A percentile compares a stretch with the other conserved stretches of the same genome.
Evolutionary conservation across 306 rosid species (phyloP).

Genomic region (Corylus avellana): DNA sequence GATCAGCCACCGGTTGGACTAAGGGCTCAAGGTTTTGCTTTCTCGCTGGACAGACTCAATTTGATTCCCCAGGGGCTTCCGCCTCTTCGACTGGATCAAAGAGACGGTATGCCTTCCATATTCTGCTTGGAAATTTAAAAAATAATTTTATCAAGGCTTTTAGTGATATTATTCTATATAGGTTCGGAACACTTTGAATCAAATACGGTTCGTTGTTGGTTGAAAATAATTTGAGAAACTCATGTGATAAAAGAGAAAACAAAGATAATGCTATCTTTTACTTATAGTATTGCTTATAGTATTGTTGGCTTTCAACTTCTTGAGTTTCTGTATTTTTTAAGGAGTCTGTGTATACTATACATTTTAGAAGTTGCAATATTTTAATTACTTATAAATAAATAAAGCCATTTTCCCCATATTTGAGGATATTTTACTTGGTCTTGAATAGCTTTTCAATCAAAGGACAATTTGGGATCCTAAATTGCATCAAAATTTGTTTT

Average conservation of each 20-base stretch:
- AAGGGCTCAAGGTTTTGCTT: conserved; percentile 36
- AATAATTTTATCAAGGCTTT: not conserved
- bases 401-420: not conserved
- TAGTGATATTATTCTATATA: not conserved
- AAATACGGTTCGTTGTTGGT: not conserved
- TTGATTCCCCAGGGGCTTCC: conserved; percentile 57
- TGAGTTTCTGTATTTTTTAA: not conserved
- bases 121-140: not conserved
- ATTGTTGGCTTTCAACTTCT: not conserved
- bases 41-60: conserved; percentile 54
- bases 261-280: not conserved
- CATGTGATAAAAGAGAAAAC: not conserved
- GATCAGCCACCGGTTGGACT: conserved; percentile 14
- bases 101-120: conserved; percentile 38
- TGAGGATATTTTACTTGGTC: not conserved
- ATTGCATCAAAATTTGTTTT: not conserved
- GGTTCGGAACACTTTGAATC: not conserved
- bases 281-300: not conserved
- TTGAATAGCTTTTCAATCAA: no score
- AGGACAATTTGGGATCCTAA: not conserved
- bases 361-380: not conserved
- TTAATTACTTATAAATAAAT: no score
- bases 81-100: conserved; percentile 39
- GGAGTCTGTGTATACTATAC: not conserved
- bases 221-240: not conserved